Evolutionary conservation across 148 eudicot genomes (phyloP), one percentile per base, ranked within the genome.

Genomic region (Arctostaphylos glauca): DNA sequence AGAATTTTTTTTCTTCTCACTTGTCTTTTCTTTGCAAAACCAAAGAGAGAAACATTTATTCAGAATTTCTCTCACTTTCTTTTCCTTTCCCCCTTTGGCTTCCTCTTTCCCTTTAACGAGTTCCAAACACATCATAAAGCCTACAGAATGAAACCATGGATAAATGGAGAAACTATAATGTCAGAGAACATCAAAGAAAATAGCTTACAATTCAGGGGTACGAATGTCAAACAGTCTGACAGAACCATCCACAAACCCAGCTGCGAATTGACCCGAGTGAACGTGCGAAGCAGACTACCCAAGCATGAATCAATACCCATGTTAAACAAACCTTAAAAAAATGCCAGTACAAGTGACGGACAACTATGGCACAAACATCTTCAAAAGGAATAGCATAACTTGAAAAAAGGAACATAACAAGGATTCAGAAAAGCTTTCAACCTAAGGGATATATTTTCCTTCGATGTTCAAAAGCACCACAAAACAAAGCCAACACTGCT

Each of bases 201-300:
- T 13, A 55, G 71, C 97, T 92, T 89, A 96, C 99, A 88, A 86
- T 85, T 93, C 93, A 86, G 97, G 99, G 62, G 94, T 91, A 81
- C 99, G 89, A 81, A 91, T 85, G 83, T 96, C 99, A 83, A 84
- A 96, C 55, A 96, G 89, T 88, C 92, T 92, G 84, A 96, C 93
- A 80, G 91, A 92, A 77, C 99, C 99, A 88, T 96, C 99, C 59
- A 80, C 85, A 82, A 90, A 96, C 70, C 98, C 99, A 86, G 99
- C 97, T 41, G 92, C 93, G 83, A 94, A 91, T 82, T 93, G 98
- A 81, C 95, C 95, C 67, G 93, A 93, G 80, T 94, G 95, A 83
- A 93, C 91, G 80, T 92, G 99, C 83, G 99, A 96, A 81, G 95
- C 99, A 89, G 98, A 87, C 99, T 96, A 84, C 88, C 86, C 16